Conservation (phyloP, 108 stramenopile genomes). For the Fistulifera pelliculosa region DNA sequence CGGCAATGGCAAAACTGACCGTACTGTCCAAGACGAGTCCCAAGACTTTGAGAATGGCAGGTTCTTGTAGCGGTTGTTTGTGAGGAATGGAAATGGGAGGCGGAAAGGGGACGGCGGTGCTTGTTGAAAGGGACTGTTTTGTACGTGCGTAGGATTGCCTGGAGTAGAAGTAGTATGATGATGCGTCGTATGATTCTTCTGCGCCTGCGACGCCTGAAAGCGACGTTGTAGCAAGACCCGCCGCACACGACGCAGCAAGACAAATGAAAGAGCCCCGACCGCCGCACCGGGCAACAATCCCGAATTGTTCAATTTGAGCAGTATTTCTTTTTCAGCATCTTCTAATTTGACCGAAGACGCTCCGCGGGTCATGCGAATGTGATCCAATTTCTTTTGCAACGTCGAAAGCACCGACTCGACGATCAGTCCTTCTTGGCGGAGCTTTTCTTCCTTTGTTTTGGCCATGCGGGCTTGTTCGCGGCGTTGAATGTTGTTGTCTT, state of each 20-base stretch:
- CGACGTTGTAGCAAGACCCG: neutral
- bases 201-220: neutral
- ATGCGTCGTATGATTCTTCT: neutral
- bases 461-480: too few species aligned
- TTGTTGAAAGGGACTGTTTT: constrained; percentile 9
- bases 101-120: neutral
- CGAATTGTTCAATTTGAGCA: constrained; percentile 17
- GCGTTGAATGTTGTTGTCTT: too few species aligned
- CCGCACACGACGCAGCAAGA: constrained; percentile 19
- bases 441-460: neutral
- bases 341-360: constrained; percentile 1
- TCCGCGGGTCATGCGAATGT: neutral
- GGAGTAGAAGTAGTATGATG: neutral
- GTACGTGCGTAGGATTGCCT: neutral
- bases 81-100: neutral
- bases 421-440: neutral
- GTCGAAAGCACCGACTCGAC: neutral
- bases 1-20: constrained; percentile 1
- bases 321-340: constrained; percentile 12
- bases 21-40: neutral
- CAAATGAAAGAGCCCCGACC: constrained; percentile 19
- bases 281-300: constrained; percentile 28
- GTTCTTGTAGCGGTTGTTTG: neutral
- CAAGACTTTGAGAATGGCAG: neutral
- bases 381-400: neutral